These are phyloP conservation scores for Hemisphaericaspora nanyangensis DNA, from an alignment of 805 yeast genomes.

Conservation along the genomic window DNA sequence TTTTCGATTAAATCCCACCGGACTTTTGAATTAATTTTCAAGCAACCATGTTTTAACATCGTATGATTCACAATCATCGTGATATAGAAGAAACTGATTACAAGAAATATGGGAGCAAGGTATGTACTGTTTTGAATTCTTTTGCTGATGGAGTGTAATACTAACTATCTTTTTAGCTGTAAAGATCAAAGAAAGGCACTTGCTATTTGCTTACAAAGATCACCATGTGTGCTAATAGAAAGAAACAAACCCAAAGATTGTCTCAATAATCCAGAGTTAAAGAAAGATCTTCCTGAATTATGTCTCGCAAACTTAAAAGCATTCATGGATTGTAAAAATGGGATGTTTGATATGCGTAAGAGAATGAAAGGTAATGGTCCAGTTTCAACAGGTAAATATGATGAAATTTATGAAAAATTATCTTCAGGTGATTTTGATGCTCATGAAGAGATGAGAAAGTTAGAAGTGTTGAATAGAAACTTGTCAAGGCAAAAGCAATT, in stretches of 20 bases:
- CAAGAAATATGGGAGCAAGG: conserved; percentile 50
- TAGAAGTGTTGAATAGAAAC: conserved; percentile 57
- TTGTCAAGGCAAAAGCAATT: conserved; percentile 28
- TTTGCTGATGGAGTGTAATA: not conserved
- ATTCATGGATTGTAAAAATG: conserved; percentile 86
- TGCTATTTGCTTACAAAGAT: conserved; percentile 91
- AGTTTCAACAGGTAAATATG: conserved; percentile 86
- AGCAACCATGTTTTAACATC: too few species aligned
- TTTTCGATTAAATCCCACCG: too few species aligned
- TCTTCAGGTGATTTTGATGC: conserved; percentile 82
- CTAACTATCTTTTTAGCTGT: conserved; percentile 50
- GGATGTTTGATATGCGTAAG: conserved; percentile 86
- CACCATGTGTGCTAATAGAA: conserved; percentile 92
- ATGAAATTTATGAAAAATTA: conserved; percentile 77
- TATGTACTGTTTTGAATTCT: conserved; percentile 17
- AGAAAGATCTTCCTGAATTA: conserved; percentile 76
- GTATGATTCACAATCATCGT: too few species aligned
- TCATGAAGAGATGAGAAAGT: conserved; percentile 70
- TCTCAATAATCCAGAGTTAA: conserved; percentile 71
- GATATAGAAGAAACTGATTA: too few species aligned
- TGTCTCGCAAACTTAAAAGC: conserved; percentile 83
- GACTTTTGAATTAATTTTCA: too few species aligned
- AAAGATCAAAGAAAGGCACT: conserved; percentile 93
- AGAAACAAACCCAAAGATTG: conserved; percentile 89
- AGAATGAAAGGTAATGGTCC: conserved; percentile 94